Evolutionary conservation across 257 asterid species (phyloP).

Genomic region (Scutellaria baicalensis): DNA sequence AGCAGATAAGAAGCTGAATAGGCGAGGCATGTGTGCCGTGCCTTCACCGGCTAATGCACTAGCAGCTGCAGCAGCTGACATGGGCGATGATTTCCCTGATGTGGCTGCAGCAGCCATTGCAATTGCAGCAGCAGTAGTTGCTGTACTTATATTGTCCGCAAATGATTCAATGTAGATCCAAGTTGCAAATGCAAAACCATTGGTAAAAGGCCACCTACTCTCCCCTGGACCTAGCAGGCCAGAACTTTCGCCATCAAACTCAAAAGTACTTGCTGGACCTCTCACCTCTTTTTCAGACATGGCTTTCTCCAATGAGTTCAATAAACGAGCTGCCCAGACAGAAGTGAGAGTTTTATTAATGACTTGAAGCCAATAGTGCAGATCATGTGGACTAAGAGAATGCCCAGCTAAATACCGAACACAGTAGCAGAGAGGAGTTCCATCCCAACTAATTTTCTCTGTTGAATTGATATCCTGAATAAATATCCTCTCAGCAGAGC

Average conservation of each 20-base stretch:
- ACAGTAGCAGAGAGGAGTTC: constrained; percentile 81
- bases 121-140: constrained; percentile 98
- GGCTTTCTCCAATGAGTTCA: constrained; percentile 87
- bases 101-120: constrained; percentile 99
- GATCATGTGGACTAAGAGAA: constrained; percentile 77
- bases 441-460: constrained; percentile 71
- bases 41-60: constrained; percentile 99
- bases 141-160: constrained; percentile 96
- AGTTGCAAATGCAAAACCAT: constrained; percentile 91
- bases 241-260: constrained; percentile 99
- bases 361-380: constrained; percentile 76
- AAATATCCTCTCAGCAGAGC: constrained; percentile 75
- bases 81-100: constrained; percentile 92
- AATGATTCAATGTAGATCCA: constrained; percentile 97
- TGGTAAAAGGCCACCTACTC: constrained; percentile 93
- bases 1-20: constrained; percentile 93
- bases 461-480: constrained; percentile 40
- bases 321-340: constrained; percentile 71
- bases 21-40: constrained; percentile 98
- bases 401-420: constrained; percentile 90
- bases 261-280: constrained; percentile 93
- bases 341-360: constrained; percentile 57
- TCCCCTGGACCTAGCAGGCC: constrained; percentile 97
- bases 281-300: constrained; percentile 87
- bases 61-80: constrained; percentile 99